A percentile compares a stretch with the other conserved stretches of the same genome.
Conservation (phyloP, 2,329 filamentous ascomycete genomes). For the Claviceps humidiphila region DNA sequence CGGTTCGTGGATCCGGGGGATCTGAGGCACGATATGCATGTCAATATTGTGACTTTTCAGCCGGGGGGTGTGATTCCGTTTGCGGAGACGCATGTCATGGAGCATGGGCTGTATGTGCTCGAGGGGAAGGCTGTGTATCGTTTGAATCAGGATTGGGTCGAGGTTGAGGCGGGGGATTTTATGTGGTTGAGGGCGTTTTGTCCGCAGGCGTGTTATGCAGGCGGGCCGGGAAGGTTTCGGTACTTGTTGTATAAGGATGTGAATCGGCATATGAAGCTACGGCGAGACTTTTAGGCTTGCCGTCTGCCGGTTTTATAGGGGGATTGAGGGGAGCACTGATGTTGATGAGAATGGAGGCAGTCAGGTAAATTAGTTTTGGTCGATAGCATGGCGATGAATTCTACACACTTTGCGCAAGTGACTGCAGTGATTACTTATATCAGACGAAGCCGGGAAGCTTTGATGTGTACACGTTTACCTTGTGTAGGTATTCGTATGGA, state of each 20-base stretch:
- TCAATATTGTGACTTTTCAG: constrained; percentile 4
- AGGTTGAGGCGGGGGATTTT: constrained; percentile 6
- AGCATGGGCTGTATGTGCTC: constrained; percentile 6
- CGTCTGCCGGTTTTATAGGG: no score
- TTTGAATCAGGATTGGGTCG: constrained; percentile 5
- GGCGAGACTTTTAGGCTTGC: background rate
- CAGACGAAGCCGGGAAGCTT: no score
- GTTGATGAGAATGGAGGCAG: no score
- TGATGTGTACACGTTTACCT: no score
- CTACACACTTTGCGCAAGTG: no score
- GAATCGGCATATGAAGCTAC: constrained; percentile 5
- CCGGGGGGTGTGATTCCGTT: constrained; percentile 5
- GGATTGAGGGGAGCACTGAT: no score
- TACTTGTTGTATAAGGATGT: constrained; percentile 7
- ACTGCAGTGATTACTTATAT: no score
- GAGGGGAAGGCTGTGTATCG: constrained; percentile 6
- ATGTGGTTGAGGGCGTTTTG: constrained; percentile 7
- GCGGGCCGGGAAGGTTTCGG: constrained; percentile 4
- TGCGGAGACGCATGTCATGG: constrained; percentile 6
- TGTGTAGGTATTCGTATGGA: no score
- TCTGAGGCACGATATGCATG: constrained; percentile 6
- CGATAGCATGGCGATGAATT: no score
- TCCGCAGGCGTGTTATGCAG: constrained; percentile 5
- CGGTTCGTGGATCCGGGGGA: constrained; percentile 5
- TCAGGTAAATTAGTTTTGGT: no score